phyloP scores from a whole-genome alignment of 305 asterid species.

The Fraxinus dipetala region DNA sequence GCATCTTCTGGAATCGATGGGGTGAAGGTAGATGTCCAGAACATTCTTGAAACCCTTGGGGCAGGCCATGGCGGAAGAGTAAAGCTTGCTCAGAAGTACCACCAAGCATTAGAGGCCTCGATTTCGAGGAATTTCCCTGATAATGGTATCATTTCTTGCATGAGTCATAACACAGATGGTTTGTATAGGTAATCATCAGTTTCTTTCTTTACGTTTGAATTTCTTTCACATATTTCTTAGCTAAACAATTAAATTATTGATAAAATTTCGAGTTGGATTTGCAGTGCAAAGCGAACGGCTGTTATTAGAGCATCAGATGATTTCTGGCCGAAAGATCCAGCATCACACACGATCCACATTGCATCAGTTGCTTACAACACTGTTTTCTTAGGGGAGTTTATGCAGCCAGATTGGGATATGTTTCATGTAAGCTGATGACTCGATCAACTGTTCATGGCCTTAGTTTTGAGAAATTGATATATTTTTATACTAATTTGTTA shows the following conservation, averaged over 20 bases:
- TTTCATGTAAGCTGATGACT: constrained; percentile 63
- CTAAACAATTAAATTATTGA: background rate
- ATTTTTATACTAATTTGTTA: constrained; percentile 1
- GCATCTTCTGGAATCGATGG: constrained; percentile 87
- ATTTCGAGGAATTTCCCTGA: constrained; percentile 69
- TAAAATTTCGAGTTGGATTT: constrained; percentile 3
- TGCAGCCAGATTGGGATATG: constrained; percentile 99
- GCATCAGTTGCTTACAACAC: constrained; percentile 97
- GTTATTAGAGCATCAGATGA: constrained; percentile 88
- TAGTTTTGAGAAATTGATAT: background rate
- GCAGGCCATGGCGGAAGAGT: constrained; percentile 93
- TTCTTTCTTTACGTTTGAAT: background rate
- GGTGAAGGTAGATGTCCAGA: constrained; percentile 90
- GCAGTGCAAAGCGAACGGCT: constrained; percentile 68
- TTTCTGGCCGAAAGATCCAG: constrained; percentile 88
- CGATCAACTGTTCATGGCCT: background rate
- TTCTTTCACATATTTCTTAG: background rate
- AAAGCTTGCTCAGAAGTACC: constrained; percentile 70
- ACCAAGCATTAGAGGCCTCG: constrained; percentile 83
- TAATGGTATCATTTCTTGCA: constrained; percentile 87
- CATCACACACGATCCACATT: constrained; percentile 89
- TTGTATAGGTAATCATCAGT: constrained; percentile 56
- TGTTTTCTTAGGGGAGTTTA: constrained; percentile 80
- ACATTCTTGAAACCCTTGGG: constrained; percentile 87
- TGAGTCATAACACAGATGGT: constrained; percentile 91